Conservation (phyloP, 2,329 filamentous ascomycete genomes). For the Diaporthe capsici region DNA sequence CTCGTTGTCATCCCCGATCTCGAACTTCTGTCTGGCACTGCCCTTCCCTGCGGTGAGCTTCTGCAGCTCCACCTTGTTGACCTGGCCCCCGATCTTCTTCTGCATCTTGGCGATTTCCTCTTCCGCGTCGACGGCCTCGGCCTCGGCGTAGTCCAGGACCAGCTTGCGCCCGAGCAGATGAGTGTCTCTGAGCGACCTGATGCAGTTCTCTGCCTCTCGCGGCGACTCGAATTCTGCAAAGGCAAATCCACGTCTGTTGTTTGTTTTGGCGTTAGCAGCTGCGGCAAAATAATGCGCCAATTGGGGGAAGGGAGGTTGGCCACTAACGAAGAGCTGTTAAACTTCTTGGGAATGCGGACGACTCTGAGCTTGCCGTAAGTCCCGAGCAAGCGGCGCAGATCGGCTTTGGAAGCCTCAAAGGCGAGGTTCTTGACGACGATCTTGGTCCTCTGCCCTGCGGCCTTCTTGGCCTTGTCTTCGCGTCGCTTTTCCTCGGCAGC, state of each 20-base stretch:
- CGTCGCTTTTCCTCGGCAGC: constrained; percentile 88
- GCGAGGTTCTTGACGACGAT: constrained; percentile 98
- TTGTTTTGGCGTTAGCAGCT: constrained; percentile 24
- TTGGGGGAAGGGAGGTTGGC: neutral
- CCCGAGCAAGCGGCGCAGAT: constrained; percentile 86
- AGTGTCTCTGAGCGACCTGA: constrained; percentile 91
- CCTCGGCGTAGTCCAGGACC: constrained; percentile 91
- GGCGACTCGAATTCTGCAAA: constrained; percentile 96
- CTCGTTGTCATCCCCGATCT: constrained; percentile 80
- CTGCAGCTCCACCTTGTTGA: constrained; percentile 91
- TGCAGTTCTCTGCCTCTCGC: constrained; percentile 88
- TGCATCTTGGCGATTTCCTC: constrained; percentile 98
- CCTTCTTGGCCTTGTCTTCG: constrained; percentile 87
- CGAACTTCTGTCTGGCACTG: constrained; percentile 82
- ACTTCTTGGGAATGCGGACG: constrained; percentile 95
- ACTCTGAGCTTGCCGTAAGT: constrained; percentile 93
- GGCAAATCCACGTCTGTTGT: constrained; percentile 81
- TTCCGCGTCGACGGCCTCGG: constrained; percentile 91
- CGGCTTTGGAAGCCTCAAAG: constrained; percentile 95
- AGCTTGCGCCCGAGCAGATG: constrained; percentile 92
- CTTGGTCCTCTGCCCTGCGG: constrained; percentile 84
- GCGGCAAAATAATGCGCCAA: constrained; percentile 14
- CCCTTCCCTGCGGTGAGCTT: constrained; percentile 82
- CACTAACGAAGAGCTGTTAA: constrained; percentile 78
- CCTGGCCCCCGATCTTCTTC: constrained; percentile 91